A percentile compares a stretch with the other conserved stretches of the same genome.
Evolutionary conservation across 108 stramenopile genomes (phyloP).

Genomic region (Cylindrotheca fusiformis): DNA sequence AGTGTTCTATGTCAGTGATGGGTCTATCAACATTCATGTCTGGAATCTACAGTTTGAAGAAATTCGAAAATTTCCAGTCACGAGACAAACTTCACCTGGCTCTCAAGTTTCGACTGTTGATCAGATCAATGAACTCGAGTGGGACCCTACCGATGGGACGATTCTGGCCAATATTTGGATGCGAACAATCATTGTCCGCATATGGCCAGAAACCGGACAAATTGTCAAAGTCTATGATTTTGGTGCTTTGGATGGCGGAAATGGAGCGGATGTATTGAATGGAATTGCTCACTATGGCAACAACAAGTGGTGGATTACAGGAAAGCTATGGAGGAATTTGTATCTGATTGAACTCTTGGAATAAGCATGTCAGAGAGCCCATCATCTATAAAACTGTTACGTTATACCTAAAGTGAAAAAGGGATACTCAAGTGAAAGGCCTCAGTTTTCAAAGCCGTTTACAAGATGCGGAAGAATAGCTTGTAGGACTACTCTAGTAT

Average conservation of each 20-base stretch:
- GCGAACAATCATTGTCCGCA: constrained; percentile 60
- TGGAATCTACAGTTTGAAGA: constrained; percentile 64
- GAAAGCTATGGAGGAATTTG: constrained; percentile 72
- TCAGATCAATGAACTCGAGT: constrained; percentile 75
- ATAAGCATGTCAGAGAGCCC: no score
- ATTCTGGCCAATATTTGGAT: constrained; percentile 79
- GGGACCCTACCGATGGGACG: constrained; percentile 33
- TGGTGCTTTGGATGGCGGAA: constrained; percentile 20
- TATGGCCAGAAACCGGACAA: constrained; percentile 56
- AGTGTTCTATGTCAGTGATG: constrained; percentile 75
- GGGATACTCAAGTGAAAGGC: no score
- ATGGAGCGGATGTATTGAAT: constrained; percentile 62
- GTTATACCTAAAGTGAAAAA: no score
- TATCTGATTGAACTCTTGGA: constrained; percentile 52
- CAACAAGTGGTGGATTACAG: constrained; percentile 68
- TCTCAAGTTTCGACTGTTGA: background rate
- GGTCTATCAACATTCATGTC: constrained; percentile 47
- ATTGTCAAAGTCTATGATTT: constrained; percentile 62
- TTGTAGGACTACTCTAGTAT: no score
- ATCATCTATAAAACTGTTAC: no score
- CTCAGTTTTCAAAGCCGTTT: no score
- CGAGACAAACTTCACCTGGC: background rate
- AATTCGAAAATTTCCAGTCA: constrained; percentile 19
- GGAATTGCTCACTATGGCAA: constrained; percentile 58
- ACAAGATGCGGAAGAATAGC: no score